A percentile compares a stretch with the other conserved stretches of the same genome.
Evolutionary conservation across 768 basidiomycete genomes (phyloP).

Genomic region (Crassisporium funariophilum): DNA sequence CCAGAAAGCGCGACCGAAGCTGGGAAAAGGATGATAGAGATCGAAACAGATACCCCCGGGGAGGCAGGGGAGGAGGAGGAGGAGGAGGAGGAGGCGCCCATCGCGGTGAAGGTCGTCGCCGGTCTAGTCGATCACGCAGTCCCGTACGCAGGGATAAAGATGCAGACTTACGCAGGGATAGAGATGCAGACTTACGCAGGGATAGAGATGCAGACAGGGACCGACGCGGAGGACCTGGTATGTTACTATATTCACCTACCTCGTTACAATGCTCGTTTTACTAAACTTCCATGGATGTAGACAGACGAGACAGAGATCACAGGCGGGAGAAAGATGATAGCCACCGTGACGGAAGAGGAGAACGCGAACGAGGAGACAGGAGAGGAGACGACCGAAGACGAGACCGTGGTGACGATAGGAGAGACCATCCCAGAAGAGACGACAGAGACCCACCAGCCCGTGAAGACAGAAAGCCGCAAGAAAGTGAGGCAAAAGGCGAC

Average conservation of each 20-base stretch:
- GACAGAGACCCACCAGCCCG: constrained; percentile 28
- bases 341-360: constrained; percentile 38
- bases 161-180: constrained; percentile 28
- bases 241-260: neutral
- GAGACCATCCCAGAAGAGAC: constrained; percentile 37
- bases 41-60: constrained; percentile 45
- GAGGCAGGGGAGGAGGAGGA: constrained; percentile 32
- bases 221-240: constrained; percentile 14
- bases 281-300: constrained; percentile 10
- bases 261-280: neutral
- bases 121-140: constrained; percentile 53
- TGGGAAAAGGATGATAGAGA: constrained; percentile 61
- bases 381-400: constrained; percentile 34
- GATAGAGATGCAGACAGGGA: constrained; percentile 24
- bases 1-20: constrained; percentile 62
- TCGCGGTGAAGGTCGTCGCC: constrained; percentile 45
- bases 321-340: constrained; percentile 39
- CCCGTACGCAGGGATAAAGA: constrained; percentile 37
- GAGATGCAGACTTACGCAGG: constrained; percentile 28
- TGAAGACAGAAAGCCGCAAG: constrained; percentile 15
- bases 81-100: constrained; percentile 38
- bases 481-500: constrained; percentile 14
- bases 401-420: constrained; percentile 37
- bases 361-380: constrained; percentile 40
- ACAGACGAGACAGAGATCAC: constrained; percentile 31